A percentile compares a stretch with the other conserved stretches of the same genome.
These are phyloP conservation scores for Murraya paniculata DNA, from an alignment of 345 rosid species.

Conservation along the genomic window DNA sequence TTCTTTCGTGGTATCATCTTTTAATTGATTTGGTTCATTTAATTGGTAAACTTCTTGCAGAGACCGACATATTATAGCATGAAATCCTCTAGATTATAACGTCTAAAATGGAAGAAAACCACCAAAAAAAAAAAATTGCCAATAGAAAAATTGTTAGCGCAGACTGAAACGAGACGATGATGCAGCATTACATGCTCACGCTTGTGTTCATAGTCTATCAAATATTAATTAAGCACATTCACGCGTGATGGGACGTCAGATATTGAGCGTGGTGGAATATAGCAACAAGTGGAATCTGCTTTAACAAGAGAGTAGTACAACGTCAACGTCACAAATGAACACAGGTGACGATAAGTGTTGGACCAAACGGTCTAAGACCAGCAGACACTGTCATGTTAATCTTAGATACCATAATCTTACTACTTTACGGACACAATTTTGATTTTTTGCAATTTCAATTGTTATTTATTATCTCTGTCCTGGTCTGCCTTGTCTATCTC, in stretches of 20 bases:
- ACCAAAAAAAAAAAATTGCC: too few species aligned
- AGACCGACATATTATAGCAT: too few species aligned
- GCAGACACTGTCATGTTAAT: conserved; percentile 16
- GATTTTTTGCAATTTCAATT: background rate
- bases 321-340: conserved; percentile 2
- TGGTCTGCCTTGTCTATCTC: conserved; percentile 18
- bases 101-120: too few species aligned
- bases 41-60: too few species aligned
- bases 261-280: background rate
- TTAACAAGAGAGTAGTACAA: background rate
- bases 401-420: background rate
- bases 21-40: too few species aligned
- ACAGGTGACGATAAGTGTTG: conserved; percentile 11
- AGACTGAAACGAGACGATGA: too few species aligned
- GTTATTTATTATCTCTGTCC: conserved; percentile 3
- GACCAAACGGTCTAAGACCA: conserved; percentile 19
- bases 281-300: background rate
- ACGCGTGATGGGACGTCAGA: background rate
- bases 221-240: too few species aligned
- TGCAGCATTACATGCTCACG: too few species aligned
- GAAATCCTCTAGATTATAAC: too few species aligned
- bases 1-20: too few species aligned
- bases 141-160: too few species aligned
- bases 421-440: background rate
- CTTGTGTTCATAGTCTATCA: too few species aligned